A percentile compares a stretch with the other conserved stretches of the same genome.
Conservation (phyloP, 2,329 filamentous ascomycete genomes). For the Botryotinia calthae region DNA sequence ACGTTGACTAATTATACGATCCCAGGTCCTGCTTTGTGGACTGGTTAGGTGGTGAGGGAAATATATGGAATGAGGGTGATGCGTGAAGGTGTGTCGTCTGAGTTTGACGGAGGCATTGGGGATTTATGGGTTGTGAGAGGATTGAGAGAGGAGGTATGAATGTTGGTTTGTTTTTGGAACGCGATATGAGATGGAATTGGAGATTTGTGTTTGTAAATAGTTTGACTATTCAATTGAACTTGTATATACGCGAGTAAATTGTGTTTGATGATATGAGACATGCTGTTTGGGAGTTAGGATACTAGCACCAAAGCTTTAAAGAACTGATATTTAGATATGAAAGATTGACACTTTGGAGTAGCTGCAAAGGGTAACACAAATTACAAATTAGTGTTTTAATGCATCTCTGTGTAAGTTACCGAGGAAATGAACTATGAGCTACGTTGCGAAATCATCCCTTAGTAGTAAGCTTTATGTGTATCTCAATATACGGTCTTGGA, state of each 20-base stretch:
- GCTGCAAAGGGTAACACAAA: accelerated
- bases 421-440: no score
- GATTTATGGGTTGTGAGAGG: no score
- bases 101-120: background rate
- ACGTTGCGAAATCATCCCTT: no score
- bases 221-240: background rate
- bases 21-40: slow-evolving; percentile 12
- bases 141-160: background rate
- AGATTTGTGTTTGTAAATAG: background rate
- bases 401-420: no score
- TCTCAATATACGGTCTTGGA: no score
- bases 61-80: background rate
- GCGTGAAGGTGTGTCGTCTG: accelerated
- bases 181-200: no score
- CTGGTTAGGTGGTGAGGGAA: background rate
- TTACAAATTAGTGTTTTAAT: background rate
- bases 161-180: background rate
- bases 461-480: no score
- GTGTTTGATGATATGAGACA: background rate
- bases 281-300: background rate
- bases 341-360: no score
- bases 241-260: background rate
- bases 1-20: slow-evolving; percentile 32
- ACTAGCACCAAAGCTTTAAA: no score
- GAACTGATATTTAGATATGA: no score